phyloP scores from a whole-genome alignment of 192 early-diverging fungal species.

The Radiomyces spectabilis region DNA sequence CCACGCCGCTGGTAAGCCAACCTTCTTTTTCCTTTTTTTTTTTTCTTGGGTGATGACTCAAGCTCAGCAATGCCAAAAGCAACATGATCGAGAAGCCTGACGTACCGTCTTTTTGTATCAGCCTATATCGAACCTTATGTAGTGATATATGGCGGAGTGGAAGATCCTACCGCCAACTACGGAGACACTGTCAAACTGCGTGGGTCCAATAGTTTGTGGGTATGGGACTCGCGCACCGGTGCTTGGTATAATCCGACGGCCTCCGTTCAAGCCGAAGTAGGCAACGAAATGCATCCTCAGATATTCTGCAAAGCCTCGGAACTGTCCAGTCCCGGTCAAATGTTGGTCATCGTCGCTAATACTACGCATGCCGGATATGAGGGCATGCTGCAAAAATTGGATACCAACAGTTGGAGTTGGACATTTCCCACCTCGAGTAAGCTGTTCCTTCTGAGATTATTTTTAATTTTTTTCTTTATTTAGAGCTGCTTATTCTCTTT shows the following conservation, averaged over 20 bases:
- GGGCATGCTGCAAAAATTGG: slow-evolving; percentile 31
- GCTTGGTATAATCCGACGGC: slow-evolving; percentile 36
- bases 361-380: slow-evolving; percentile 22
- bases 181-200: slow-evolving; percentile 16
- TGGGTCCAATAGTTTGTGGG: slow-evolving; percentile 37
- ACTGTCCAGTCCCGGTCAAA: slow-evolving; percentile 35
- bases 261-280: not conserved
- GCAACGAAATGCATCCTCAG: slow-evolving; percentile 32
- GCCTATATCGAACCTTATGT: slow-evolving; percentile 28
- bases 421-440: slow-evolving; percentile 38
- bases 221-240: slow-evolving; percentile 34
- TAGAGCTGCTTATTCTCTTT: not conserved
- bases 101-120: slow-evolving; percentile 3
- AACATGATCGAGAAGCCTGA: too few relatives aligned
- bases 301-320: slow-evolving; percentile 25
- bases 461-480: slow-evolving; percentile 2
- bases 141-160: slow-evolving; percentile 45
- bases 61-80: not conserved
- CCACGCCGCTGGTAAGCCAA: slow-evolving; percentile 28
- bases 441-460: not conserved
- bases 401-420: slow-evolving; percentile 38
- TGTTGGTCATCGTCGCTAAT: slow-evolving; percentile 34
- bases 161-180: slow-evolving; percentile 12
- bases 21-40: too few relatives aligned
- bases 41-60: not conserved